These are phyloP conservation scores for Phytophthora vignae DNA, from an alignment of 352 stramenopile genomes.

Conservation along the genomic window DNA sequence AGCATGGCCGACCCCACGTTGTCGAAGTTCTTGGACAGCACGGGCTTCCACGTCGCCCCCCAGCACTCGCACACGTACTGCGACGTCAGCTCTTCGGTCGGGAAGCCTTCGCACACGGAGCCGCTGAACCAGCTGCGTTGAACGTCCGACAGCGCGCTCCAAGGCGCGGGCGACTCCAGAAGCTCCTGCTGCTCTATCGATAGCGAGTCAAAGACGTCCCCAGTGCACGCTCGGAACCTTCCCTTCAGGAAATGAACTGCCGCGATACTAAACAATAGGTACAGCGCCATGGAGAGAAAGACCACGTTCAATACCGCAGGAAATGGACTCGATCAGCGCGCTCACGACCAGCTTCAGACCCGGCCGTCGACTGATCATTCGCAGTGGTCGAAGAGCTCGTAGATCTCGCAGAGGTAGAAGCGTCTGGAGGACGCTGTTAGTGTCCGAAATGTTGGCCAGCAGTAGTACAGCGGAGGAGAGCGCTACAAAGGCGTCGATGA, in stretches of 20 bases:
- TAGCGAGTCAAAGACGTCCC: slow-evolving; percentile 58
- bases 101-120: slow-evolving; percentile 51
- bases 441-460: slow-evolving; percentile 26
- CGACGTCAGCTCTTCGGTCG: slow-evolving; percentile 50
- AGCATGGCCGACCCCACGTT: slow-evolving; percentile 80
- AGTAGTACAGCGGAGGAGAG: slow-evolving; percentile 53
- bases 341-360: slow-evolving; percentile 92
- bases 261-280: slow-evolving; percentile 95
- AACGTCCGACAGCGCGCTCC: slow-evolving; percentile 31
- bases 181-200: slow-evolving; percentile 38
- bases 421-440: slow-evolving; percentile 51
- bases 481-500: slow-evolving; percentile 89
- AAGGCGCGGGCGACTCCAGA: slow-evolving; percentile 44
- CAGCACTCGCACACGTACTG: slow-evolving; percentile 71
- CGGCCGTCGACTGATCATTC: slow-evolving; percentile 85
- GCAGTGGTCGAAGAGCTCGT: slow-evolving; percentile 85
- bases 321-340: slow-evolving; percentile 84
- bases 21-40: slow-evolving; percentile 78
- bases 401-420: slow-evolving; percentile 82
- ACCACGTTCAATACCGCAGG: slow-evolving; percentile 87
- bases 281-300: slow-evolving; percentile 90
- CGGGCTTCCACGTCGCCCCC: slow-evolving; percentile 43
- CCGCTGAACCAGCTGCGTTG: slow-evolving; percentile 57
- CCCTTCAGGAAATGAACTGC: slow-evolving; percentile 94
- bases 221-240: slow-evolving; percentile 75